Evolutionary conservation across 2,329 filamentous ascomycete genomes (phyloP).

Genomic region (Exophiala alcalophila): DNA sequence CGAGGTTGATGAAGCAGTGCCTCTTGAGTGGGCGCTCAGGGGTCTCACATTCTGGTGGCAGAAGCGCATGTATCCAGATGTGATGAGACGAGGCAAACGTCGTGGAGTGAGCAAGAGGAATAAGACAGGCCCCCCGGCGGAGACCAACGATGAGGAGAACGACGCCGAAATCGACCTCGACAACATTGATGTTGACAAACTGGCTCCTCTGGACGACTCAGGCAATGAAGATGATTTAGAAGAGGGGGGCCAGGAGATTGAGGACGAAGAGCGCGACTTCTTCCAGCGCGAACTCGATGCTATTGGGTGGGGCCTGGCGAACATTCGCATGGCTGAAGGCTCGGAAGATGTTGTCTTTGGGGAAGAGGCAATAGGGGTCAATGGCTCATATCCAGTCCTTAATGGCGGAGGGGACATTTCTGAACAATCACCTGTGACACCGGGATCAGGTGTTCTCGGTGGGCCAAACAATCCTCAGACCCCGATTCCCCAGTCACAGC

Average conservation of each 20-base stretch:
- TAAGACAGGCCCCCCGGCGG: not conserved
- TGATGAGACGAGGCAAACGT: conserved; percentile 58
- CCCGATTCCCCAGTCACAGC: conserved; percentile 14
- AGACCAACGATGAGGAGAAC: conserved; percentile 3
- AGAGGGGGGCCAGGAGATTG: conserved; percentile 50
- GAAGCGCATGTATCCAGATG: conserved; percentile 73
- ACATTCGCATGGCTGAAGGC: conserved; percentile 27
- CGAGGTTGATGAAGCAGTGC: conserved; percentile 88
- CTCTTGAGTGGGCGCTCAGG: conserved; percentile 84
- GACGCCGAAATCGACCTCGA: conserved; percentile 10
- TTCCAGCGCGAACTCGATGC: conserved; percentile 75
- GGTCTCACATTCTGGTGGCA: conserved; percentile 95
- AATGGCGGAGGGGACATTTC: conserved; percentile 8
- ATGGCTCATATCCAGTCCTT: conserved; percentile 11
- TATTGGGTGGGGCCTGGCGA: conserved; percentile 54
- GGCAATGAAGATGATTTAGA: conserved; percentile 25
- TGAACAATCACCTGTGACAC: conserved; percentile 4
- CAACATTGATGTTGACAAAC: conserved; percentile 6
- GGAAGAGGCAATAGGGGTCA: conserved; percentile 26
- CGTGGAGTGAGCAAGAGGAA: conserved; percentile 5
- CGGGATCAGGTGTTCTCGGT: not conserved
- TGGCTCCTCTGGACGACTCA: not conserved
- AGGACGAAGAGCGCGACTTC: conserved; percentile 74
- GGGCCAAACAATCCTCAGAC: conserved; percentile 5
- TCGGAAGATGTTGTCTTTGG: conserved; percentile 29